Conservation (phyloP, 192 early-diverging fungal species). For the Jimgerdemannia lactiflua region DNA sequence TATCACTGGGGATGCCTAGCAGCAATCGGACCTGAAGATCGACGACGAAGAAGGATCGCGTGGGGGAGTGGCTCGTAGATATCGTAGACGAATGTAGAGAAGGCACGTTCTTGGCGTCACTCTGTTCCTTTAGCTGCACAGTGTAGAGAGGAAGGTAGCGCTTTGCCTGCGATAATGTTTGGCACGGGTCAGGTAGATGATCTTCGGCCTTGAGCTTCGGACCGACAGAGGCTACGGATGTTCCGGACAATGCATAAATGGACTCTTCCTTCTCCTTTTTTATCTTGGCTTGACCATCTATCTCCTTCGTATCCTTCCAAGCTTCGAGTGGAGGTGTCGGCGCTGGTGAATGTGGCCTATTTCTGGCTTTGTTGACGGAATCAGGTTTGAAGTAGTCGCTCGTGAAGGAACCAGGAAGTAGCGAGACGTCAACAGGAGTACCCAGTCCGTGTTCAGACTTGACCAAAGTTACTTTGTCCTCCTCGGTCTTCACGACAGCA, state of each 20-base stretch:
- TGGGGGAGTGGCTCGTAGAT: neutral
- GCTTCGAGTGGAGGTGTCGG: neutral
- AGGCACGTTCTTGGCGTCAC: conserved; percentile 1
- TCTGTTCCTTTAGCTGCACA: conserved; percentile 53
- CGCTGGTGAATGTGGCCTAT: neutral
- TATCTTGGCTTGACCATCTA: neutral
- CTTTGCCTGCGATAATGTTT: conserved; percentile 36
- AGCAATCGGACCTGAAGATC: conserved; percentile 66
- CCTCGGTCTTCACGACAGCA: neutral
- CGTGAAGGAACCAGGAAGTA: neutral
- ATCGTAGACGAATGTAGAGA: neutral
- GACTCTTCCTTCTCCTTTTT: neutral
- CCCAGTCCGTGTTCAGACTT: neutral
- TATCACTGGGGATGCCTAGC: conserved; percentile 45
- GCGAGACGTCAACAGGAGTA: neutral
- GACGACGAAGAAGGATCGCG: conserved; percentile 59
- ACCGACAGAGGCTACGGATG: neutral
- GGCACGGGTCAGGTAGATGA: neutral
- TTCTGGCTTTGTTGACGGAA: neutral
- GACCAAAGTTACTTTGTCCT: neutral
- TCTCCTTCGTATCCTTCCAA: neutral
- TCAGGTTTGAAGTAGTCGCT: neutral
- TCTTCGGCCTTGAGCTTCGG: neutral
- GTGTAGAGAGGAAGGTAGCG: conserved; percentile 67
- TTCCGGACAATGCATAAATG: neutral